Conservation (phyloP, 2,329 filamentous ascomycete genomes). For the Aspergillus intermedius region DNA sequence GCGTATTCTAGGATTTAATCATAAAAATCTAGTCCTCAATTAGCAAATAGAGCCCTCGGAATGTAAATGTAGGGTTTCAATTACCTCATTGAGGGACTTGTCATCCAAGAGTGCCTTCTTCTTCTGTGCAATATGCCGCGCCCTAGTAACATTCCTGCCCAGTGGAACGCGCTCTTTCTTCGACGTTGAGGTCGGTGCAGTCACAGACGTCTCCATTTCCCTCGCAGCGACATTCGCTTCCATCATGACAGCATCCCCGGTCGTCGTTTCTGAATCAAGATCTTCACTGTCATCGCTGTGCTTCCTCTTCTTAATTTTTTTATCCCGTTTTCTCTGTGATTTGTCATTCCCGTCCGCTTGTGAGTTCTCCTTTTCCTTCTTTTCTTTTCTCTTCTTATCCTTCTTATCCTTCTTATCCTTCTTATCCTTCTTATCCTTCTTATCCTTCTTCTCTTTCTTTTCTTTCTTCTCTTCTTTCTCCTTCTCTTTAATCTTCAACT, state of each 20-base stretch:
- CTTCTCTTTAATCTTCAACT: constrained; percentile 14
- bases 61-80: constrained; percentile 9
- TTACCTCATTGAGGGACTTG: constrained; percentile 77
- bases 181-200: constrained; percentile 40
- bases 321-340: constrained; percentile 23
- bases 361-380: constrained; percentile 16
- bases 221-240: constrained; percentile 13
- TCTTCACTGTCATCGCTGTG: constrained; percentile 25
- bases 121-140: constrained; percentile 84
- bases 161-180: constrained; percentile 43
- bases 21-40: constrained; percentile 29
- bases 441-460: constrained; percentile 19
- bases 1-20: constrained; percentile 20
- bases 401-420: constrained; percentile 32
- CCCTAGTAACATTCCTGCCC: constrained; percentile 66
- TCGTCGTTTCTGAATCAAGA: constrained; percentile 11
- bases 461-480: constrained; percentile 14
- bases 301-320: constrained; percentile 31
- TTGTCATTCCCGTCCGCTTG: constrained; percentile 16
- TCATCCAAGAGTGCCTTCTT: constrained; percentile 73
- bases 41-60: constrained; percentile 6
- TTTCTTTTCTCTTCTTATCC: constrained; percentile 17
- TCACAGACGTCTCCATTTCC: constrained; percentile 34
- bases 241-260: not conserved
- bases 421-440: constrained; percentile 28